Evolutionary conservation across 2,329 filamentous ascomycete genomes (phyloP).

Genomic region (Nectriaceae sp.): DNA sequence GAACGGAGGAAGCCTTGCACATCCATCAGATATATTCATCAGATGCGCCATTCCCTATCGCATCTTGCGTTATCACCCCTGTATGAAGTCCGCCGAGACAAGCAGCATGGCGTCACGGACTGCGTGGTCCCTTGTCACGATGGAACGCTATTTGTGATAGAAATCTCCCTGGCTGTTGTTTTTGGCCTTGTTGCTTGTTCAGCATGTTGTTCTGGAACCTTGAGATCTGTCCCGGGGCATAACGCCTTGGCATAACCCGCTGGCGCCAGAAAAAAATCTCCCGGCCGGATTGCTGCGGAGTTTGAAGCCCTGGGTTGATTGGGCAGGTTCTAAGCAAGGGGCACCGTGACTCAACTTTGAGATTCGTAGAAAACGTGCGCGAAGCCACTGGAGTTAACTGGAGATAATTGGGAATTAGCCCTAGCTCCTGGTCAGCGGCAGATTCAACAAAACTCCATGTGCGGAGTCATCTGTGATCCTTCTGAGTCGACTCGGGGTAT

Average conservation of each 20-base stretch:
- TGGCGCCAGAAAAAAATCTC: background rate
- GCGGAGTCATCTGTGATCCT: too few relatives aligned
- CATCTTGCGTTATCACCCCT: background rate
- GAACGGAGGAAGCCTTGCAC: background rate
- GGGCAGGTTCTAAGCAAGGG: background rate
- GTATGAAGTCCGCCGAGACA: too few relatives aligned
- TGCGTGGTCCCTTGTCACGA: background rate
- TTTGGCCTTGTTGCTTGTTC: background rate
- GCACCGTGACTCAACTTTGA: background rate
- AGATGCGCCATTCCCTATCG: background rate
- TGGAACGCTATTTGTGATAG: too few relatives aligned
- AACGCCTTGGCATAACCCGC: conserved; percentile 21
- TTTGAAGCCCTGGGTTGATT: too few relatives aligned
- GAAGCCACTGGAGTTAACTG: background rate
- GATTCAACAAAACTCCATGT: too few relatives aligned
- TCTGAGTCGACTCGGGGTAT: too few relatives aligned
- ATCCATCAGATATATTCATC: background rate
- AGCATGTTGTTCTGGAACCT: background rate
- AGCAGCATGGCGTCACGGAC: background rate
- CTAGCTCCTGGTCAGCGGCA: too few relatives aligned
- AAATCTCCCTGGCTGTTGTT: background rate
- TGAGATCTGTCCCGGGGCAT: conserved; percentile 3
- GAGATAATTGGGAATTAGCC: background rate
- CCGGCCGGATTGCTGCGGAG: too few relatives aligned
- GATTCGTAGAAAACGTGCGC: background rate